A percentile compares a stretch with the other conserved stretches of the same genome.
Conservation (phyloP, 2,329 filamentous ascomycete species). For the Amauroascus verrucosus region DNA sequence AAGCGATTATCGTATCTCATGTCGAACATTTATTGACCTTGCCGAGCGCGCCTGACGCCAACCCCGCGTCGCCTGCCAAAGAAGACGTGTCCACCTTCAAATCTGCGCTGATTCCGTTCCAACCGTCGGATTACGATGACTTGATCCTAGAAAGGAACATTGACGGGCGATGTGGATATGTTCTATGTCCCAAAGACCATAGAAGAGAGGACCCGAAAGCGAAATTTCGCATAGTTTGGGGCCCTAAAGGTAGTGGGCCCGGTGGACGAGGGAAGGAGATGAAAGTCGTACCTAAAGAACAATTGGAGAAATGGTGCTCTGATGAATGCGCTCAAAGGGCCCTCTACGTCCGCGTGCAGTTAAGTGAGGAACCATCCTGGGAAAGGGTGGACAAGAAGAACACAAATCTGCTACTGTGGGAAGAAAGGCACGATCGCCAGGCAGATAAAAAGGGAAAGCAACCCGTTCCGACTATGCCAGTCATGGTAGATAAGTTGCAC, state of each 20-base stretch:
- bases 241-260: constrained; percentile 40
- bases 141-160: constrained; percentile 83
- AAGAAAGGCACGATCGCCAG: constrained; percentile 42
- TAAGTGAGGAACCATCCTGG: constrained; percentile 78
- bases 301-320: constrained; percentile 81
- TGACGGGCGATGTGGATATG: constrained; percentile 71
- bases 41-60: constrained; percentile 44
- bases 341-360: constrained; percentile 78
- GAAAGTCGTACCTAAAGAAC: constrained; percentile 58
- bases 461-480: not conserved
- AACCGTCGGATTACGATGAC: constrained; percentile 80
- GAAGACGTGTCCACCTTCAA: constrained; percentile 58
- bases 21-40: constrained; percentile 61
- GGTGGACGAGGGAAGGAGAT: constrained; percentile 44
- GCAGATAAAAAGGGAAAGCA: constrained; percentile 15
- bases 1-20: constrained; percentile 60
- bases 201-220: constrained; percentile 47
- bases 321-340: constrained; percentile 66
- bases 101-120: constrained; percentile 59
- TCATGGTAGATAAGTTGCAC: constrained; percentile 7
- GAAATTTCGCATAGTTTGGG: constrained; percentile 58
- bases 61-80: constrained; percentile 44
- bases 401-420: constrained; percentile 52
- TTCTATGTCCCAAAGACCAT: constrained; percentile 60
- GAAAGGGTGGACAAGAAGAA: constrained; percentile 54